Evolutionary conservation across 1,284 basidiomycete genomes (phyloP).

Genomic region (Pseudomicrostroma phylloplanum): DNA sequence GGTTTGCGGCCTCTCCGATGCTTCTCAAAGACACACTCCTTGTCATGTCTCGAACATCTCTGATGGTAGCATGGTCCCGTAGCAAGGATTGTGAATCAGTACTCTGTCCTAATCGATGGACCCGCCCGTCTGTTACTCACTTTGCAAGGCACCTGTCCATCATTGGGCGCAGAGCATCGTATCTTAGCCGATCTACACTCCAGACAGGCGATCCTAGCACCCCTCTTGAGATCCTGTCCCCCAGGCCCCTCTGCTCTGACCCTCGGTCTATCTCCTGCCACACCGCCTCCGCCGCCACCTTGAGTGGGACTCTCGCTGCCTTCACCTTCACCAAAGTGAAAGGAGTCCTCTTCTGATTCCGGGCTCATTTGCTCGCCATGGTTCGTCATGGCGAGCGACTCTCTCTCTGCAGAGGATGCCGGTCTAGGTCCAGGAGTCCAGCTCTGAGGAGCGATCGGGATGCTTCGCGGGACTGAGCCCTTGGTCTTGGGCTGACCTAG

Average conservation of each 20-base stretch:
- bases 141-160: conserved; percentile 37
- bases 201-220: conserved; percentile 35
- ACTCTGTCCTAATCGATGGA: neutral
- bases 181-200: conserved; percentile 37
- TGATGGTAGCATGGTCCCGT: neutral
- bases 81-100: neutral
- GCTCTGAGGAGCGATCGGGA: too few relatives aligned
- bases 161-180: conserved; percentile 36
- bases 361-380: too few relatives aligned
- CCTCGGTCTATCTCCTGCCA: conserved; percentile 23
- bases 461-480: too few relatives aligned
- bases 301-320: too few relatives aligned
- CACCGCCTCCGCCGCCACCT: too few relatives aligned
- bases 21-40: conserved; percentile 40
- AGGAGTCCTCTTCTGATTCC: too few relatives aligned
- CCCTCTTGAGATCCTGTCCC: conserved; percentile 36
- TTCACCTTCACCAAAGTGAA: too few relatives aligned
- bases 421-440: too few relatives aligned
- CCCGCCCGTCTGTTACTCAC: conserved; percentile 4
- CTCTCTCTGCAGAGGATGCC: too few relatives aligned
- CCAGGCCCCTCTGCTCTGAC: conserved; percentile 37
- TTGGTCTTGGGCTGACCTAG: too few relatives aligned
- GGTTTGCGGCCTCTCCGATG: conserved; percentile 37
- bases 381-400: too few relatives aligned
- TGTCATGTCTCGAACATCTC: conserved; percentile 32